phyloP scores from a whole-genome alignment of 345 rosid genomes.

The Clausena lansium region DNA sequence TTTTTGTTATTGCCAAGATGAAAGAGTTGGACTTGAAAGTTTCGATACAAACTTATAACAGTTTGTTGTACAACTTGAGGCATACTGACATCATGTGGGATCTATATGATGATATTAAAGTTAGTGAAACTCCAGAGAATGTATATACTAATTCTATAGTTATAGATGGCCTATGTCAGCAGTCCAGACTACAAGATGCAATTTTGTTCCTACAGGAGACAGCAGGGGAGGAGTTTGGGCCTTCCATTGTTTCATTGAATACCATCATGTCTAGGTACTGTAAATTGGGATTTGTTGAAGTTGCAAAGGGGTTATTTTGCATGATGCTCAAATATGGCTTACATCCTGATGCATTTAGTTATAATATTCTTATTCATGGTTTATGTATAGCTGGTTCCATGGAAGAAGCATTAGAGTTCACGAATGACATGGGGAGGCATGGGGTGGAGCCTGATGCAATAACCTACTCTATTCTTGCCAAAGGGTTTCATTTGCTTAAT shows the following conservation, averaged over 20 bases:
- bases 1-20: slow-evolving; percentile 64
- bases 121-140: slow-evolving; percentile 34
- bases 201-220: slow-evolving; percentile 43
- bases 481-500: slow-evolving; percentile 57
- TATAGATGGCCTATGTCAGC: slow-evolving; percentile 67
- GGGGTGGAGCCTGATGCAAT: slow-evolving; percentile 69
- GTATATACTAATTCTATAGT: slow-evolving; percentile 58
- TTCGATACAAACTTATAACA: slow-evolving; percentile 64
- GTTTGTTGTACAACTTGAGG: slow-evolving; percentile 62
- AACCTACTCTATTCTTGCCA: slow-evolving; percentile 65
- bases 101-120: slow-evolving; percentile 45
- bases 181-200: slow-evolving; percentile 60
- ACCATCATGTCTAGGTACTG: slow-evolving; percentile 66
- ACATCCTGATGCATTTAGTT: slow-evolving; percentile 64
- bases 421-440: slow-evolving; percentile 54
- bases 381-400: slow-evolving; percentile 65
- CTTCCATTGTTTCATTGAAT: slow-evolving; percentile 68
- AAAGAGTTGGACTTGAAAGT: slow-evolving; percentile 50
- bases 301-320: slow-evolving; percentile 62
- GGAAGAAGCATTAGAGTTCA: slow-evolving; percentile 61
- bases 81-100: slow-evolving; percentile 63
- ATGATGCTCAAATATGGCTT: slow-evolving; percentile 72
- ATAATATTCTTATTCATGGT: slow-evolving; percentile 79
- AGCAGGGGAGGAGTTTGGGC: slow-evolving; percentile 44
- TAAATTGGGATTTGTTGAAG: slow-evolving; percentile 64